Percentiles rank a stretch among this genome's conserved stretches.
phyloP scores from a whole-genome alignment of 352 stramenopile species.

The Phytophthora sansomeana region DNA sequence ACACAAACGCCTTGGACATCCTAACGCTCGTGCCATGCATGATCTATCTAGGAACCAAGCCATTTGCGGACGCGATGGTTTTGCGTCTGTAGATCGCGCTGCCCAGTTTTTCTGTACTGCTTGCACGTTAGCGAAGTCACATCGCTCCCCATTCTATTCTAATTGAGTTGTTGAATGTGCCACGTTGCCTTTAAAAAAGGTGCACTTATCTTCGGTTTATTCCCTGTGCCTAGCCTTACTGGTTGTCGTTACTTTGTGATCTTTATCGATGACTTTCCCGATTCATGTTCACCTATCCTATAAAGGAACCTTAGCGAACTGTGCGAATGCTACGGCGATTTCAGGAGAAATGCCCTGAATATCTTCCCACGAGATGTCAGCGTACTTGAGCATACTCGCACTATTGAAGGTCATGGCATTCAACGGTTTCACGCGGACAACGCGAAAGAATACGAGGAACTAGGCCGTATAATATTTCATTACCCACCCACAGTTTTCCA shows the following conservation, averaged over 20 bases:
- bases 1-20: conserved; percentile 20
- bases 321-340: conserved; percentile 27
- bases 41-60: conserved; percentile 15
- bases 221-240: no score
- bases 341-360: no score
- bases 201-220: no score
- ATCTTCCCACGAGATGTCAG: conserved; percentile 8
- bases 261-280: no score
- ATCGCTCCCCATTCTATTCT: conserved; percentile 24
- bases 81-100: neutral
- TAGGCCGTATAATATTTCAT: no score
- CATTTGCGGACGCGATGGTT: conserved; percentile 11
- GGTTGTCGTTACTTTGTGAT: no score
- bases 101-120: conserved; percentile 20
- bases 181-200: no score
- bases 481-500: conserved; percentile 17
- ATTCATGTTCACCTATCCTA: conserved; percentile 32
- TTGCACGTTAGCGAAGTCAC: conserved; percentile 34
- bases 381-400: neutral
- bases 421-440: neutral
- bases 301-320: conserved; percentile 14
- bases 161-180: conserved; percentile 31
- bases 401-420: neutral
- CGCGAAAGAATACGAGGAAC: conserved; percentile 11
- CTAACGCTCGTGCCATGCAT: conserved; percentile 14